phyloP scores from a whole-genome alignment of 495 filamentous ascomycete genomes.

The Hyaloscypha hepaticicola region DNA sequence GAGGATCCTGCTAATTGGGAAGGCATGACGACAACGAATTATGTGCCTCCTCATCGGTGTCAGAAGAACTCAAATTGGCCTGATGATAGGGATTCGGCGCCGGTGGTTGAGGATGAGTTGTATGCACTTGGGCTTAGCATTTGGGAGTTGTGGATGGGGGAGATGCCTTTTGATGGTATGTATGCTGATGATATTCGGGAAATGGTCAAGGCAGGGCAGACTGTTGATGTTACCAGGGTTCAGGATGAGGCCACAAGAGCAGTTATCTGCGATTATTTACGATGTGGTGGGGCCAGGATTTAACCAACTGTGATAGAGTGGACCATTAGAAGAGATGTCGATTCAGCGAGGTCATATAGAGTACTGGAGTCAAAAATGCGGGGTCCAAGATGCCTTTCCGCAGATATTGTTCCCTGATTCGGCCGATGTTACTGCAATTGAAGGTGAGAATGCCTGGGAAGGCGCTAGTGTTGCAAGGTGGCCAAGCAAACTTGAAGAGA shows the following conservation, averaged over 20 bases:
- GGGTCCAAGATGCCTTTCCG: no score
- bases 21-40: neutral
- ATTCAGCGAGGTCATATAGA: no score
- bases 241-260: neutral
- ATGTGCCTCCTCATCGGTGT: neutral
- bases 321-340: constrained; percentile 72
- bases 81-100: neutral
- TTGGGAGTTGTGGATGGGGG: neutral
- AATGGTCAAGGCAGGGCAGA: neutral
- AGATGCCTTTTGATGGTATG: neutral
- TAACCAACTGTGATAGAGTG: constrained; percentile 69
- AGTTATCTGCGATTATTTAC: neutral
- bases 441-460: no score
- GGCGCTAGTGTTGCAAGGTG: no score
- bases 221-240: neutral
- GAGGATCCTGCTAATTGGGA: neutral
- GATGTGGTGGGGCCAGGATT: constrained; percentile 47
- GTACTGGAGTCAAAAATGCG: no score
- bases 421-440: no score
- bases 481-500: no score
- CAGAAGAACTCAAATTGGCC: neutral
- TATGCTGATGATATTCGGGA: neutral
- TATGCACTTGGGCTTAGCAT: neutral
- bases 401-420: no score
- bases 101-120: neutral